Evolutionary conservation across 129 eudicot genomes (phyloP).

Genomic region (Tagetes erecta): DNA sequence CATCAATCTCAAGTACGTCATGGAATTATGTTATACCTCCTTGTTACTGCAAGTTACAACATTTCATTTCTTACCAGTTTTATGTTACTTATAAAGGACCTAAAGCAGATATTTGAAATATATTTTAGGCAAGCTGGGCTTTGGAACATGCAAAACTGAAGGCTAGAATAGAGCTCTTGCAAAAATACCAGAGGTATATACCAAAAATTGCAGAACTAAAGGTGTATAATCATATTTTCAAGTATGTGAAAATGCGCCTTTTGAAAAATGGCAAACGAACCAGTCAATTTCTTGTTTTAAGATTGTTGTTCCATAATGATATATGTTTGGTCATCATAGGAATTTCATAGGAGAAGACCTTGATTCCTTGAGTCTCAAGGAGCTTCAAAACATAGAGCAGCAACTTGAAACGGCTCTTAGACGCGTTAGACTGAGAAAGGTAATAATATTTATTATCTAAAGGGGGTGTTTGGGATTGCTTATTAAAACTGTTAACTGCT

Average conservation of each 20-base stretch:
- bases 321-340: conserved; percentile 36
- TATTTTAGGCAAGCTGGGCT: conserved; percentile 42
- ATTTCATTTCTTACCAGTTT: neutral
- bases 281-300: neutral
- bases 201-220: neutral
- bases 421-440: conserved; percentile 73
- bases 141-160: conserved; percentile 68
- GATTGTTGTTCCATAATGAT: neutral
- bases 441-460: neutral
- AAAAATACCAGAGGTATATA: conserved; percentile 60
- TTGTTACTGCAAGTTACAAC: neutral
- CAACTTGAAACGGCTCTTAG: conserved; percentile 76
- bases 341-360: conserved; percentile 83
- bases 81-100: neutral
- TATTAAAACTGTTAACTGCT: neutral
- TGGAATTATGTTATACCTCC: neutral
- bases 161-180: conserved; percentile 73
- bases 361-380: conserved; percentile 59
- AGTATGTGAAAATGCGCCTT: neutral
- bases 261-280: neutral
- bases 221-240: neutral
- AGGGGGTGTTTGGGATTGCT: neutral
- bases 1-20: conserved; percentile 51
- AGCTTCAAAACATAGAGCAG: conserved; percentile 82
- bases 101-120: neutral